Evolutionary conservation across 192 early-diverging fungal species (phyloP).

Genomic region (Phycomyces blakesleeanus): DNA sequence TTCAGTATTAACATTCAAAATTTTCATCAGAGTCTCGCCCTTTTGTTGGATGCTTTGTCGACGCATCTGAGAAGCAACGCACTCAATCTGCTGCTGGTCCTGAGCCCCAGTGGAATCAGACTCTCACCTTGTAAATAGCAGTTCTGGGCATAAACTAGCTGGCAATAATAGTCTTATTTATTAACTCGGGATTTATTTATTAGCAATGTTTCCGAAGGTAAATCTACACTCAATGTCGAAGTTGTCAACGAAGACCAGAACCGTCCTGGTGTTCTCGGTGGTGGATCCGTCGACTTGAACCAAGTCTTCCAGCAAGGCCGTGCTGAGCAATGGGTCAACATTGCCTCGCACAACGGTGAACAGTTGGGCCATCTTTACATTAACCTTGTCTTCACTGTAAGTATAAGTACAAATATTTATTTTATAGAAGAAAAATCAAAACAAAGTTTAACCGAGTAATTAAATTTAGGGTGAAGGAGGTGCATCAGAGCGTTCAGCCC

Average conservation of each 20-base stretch:
- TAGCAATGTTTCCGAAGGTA: constrained; percentile 22
- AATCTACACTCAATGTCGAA: constrained; percentile 26
- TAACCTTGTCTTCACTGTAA: constrained; percentile 13
- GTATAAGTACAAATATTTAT: too few species aligned
- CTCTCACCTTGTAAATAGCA: constrained; percentile 21
- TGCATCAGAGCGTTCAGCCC: too few species aligned
- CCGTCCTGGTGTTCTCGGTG: constrained; percentile 21
- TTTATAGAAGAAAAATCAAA: not conserved
- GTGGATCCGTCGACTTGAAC: constrained; percentile 6
- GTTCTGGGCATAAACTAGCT: too few species aligned
- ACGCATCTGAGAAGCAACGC: constrained; percentile 30
- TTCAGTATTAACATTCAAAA: not conserved
- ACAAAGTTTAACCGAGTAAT: not conserved
- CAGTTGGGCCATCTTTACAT: constrained; percentile 7
- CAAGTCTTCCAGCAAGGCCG: constrained; percentile 10
- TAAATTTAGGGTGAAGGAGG: too few species aligned
- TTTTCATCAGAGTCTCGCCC: constrained; percentile 14
- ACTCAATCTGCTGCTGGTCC: constrained; percentile 23
- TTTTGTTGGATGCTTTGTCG: constrained; percentile 33
- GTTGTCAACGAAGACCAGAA: constrained; percentile 29
- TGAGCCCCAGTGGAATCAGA: constrained; percentile 28
- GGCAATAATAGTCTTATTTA: too few species aligned
- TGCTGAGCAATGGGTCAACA: constrained; percentile 2
- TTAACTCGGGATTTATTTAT: too few species aligned
- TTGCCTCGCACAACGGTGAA: not conserved